Conservation (phyloP, 768 basidiomycete species). For the Xerocomus spinulosus region DNA sequence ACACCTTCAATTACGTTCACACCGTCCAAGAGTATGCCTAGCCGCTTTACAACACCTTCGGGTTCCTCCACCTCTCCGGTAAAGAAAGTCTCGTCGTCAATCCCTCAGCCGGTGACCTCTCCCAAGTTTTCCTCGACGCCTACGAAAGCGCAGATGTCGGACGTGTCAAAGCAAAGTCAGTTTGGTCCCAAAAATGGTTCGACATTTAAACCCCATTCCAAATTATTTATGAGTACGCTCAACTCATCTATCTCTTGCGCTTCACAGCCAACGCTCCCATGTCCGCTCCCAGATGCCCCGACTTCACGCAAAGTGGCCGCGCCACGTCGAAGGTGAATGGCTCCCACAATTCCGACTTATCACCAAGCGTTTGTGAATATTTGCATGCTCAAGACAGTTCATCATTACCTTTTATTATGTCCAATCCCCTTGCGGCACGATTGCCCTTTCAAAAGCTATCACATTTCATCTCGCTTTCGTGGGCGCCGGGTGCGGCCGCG, state of each 20-base stretch:
- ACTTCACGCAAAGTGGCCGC: conserved; percentile 23
- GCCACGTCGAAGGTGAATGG: conserved; percentile 30
- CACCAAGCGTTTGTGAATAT: conserved; percentile 23
- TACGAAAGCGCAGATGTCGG: conserved; percentile 38
- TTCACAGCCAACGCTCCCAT: conserved; percentile 31
- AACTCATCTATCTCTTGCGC: conserved; percentile 43
- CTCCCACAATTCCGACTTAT: conserved; percentile 16
- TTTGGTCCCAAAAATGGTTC: conserved; percentile 51
- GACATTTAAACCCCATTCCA: conserved; percentile 50
- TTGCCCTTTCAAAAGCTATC: conserved; percentile 57
- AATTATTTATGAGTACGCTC: conserved; percentile 52
- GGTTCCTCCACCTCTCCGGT: conserved; percentile 41
- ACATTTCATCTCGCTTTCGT: conserved; percentile 54
- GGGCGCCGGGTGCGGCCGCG: conserved; percentile 41
- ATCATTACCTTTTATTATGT: conserved; percentile 46
- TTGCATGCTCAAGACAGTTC: conserved; percentile 27
- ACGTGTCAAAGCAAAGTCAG: conserved; percentile 24
- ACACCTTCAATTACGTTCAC: conserved; percentile 28
- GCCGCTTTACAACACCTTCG: conserved; percentile 22
- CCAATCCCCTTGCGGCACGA: conserved; percentile 51
- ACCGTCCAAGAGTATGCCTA: conserved; percentile 31
- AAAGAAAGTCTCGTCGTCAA: conserved; percentile 57
- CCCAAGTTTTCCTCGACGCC: conserved; percentile 27
- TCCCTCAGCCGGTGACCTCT: conserved; percentile 53
- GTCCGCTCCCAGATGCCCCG: conserved; percentile 38